A percentile compares a stretch with the other conserved stretches of the same genome.
These are phyloP conservation scores for Trichopus zeylanicus DNA, from an alignment of 116 monocot species.

Conservation along the genomic window DNA sequence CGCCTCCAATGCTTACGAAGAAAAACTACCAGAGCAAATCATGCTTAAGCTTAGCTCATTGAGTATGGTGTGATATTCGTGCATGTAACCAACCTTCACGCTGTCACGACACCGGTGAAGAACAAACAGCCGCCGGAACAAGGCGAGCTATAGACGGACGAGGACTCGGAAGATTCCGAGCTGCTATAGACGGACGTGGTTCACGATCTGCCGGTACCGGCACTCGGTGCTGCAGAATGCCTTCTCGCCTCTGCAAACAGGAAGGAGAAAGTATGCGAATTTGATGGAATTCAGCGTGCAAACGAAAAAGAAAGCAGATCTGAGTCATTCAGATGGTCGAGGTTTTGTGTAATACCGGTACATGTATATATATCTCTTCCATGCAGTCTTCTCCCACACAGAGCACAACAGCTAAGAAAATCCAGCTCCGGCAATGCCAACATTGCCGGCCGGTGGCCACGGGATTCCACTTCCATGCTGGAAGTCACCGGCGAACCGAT, in stretches of 20 bases:
- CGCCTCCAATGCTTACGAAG: too few relatives aligned
- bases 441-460: not conserved
- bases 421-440: slow-evolving; percentile 16
- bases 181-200: slow-evolving; percentile 56
- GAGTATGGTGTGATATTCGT: not conserved
- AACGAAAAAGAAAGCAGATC: too few relatives aligned
- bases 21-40: too few relatives aligned
- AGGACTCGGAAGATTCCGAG: slow-evolving; percentile 15
- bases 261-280: not conserved
- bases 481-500: not conserved
- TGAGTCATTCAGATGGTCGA: not conserved
- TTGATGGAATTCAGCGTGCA: not conserved
- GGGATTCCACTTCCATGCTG: not conserved
- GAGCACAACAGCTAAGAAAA: slow-evolving; percentile 36
- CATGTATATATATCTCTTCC: slow-evolving; percentile 62
- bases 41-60: not conserved
- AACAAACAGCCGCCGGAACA: slow-evolving; percentile 32
- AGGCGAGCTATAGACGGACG: slow-evolving; percentile 3
- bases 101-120: slow-evolving; percentile 33
- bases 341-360: slow-evolving; percentile 12
- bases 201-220: slow-evolving; percentile 52
- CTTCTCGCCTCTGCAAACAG: slow-evolving; percentile 27
- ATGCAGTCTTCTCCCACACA: slow-evolving; percentile 49
- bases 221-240: slow-evolving; percentile 89
- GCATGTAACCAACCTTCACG: slow-evolving; percentile 8